Evolutionary conservation across 78 protist species (phyloP), one percentile per base, ranked within the genome.

Genomic region (Dictyostelium brefeldianum): DNA sequence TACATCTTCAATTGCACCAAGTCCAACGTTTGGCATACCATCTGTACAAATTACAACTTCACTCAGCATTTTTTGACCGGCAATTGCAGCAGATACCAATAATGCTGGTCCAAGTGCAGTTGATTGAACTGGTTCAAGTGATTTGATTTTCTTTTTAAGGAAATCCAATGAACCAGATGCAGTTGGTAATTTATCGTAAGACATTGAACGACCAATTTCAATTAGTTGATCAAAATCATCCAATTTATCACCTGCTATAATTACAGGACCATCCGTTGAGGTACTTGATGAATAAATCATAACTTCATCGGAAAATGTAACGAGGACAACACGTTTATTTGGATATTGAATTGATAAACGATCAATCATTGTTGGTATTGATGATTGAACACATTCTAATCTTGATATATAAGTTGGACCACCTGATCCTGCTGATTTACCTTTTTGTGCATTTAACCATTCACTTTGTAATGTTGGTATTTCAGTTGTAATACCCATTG

Each of bases 241-340:
- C 9, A 83, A 43, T 54, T 93, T 83, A 75, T 93, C 96, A 75
- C 92, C 92, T 3, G 92, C 59, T 8, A 85, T 74, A 2, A 75
- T 62, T 11, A 80, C 22, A 5, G 89, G 53, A 31, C 90, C 96
- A 8, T 77, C 89, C 0, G 41, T 18, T 41, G 78, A 78, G 18
- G 41, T 20, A n/a, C 47, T 81, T 64, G 17, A 25, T 3, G 77
- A 48, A 17, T 87, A 74, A 29, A 87, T 43, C 47, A 83, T 81
- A n/a, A 96, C 97, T 27, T 95, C 96, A 43, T 91, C 91, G 29
- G 89, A 89, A 80, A 96, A 96, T 1, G 97, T 91, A 0, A 96
- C 89, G 18, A 96, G 77, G 14, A 80, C 96, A 7, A 96, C 95
- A 27, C 83, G 56, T 36, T 59, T 95, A 25, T 79, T 78, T 51